A percentile compares a stretch with the other conserved stretches of the same genome.
These are phyloP conservation scores for Endoconidiophora polonica DNA, from an alignment of 2,329 filamentous ascomycete species.

Conservation along the genomic window DNA sequence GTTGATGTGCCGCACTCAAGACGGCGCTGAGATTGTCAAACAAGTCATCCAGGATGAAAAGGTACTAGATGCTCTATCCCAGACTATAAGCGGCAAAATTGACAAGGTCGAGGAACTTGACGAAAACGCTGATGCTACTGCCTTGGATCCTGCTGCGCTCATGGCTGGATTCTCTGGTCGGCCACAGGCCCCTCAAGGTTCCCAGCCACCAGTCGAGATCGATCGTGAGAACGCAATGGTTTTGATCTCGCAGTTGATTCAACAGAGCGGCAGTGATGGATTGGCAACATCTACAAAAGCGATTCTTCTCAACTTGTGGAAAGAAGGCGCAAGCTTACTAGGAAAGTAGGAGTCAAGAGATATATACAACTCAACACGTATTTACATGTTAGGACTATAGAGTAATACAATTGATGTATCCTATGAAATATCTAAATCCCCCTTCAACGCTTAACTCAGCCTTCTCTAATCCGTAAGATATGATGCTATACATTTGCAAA, in stretches of 20 bases:
- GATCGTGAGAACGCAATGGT: conserved; percentile 47
- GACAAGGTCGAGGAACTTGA: conserved; percentile 12
- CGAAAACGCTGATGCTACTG: conserved; percentile 15
- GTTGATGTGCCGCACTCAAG: conserved; percentile 35
- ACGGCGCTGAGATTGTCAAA: conserved; percentile 31
- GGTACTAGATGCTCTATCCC: not conserved
- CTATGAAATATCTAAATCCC: too few species aligned
- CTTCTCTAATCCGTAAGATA: too few species aligned
- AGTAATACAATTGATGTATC: too few species aligned
- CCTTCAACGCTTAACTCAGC: too few species aligned
- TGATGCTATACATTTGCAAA: too few species aligned
- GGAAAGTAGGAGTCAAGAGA: conserved; percentile 15
- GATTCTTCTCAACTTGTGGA: conserved; percentile 32
- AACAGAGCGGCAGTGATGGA: conserved; percentile 23
- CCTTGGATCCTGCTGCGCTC: conserved; percentile 13
- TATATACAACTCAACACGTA: not conserved
- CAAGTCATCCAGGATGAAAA: conserved; percentile 23
- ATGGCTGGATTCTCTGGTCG: conserved; percentile 19
- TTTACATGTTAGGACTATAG: too few species aligned
- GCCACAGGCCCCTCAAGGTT: conserved; percentile 5
- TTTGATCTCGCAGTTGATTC: conserved; percentile 37
- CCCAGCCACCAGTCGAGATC: not conserved
- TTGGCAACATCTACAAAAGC: conserved; percentile 24
- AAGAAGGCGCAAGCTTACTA: conserved; percentile 31
- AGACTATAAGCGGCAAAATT: conserved; percentile 7